These are phyloP conservation scores for Paraurostyla sp. DNA, from an alignment of 73 alveolate genomes.

Conservation along the genomic window DNA sequence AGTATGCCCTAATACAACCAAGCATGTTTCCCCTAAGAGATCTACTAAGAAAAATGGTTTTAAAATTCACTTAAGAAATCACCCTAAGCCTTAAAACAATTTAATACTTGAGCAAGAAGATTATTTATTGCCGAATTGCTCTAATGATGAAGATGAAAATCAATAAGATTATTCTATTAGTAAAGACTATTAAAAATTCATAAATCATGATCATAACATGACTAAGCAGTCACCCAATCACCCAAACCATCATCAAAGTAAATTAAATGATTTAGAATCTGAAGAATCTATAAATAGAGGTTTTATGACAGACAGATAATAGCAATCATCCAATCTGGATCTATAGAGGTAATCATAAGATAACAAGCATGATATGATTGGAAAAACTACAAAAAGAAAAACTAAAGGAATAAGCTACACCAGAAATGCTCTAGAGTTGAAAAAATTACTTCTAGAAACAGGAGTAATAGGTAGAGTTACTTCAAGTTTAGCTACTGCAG, in stretches of 20 bases:
- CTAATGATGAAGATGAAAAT: background rate
- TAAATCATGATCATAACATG: conserved; percentile 4
- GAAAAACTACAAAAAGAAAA: background rate
- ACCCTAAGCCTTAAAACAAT: background rate
- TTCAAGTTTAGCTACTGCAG: conserved; percentile 34
- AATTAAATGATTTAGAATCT: background rate
- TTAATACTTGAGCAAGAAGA: conserved; percentile 11
- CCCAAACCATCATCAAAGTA: background rate
- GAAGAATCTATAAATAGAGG: conserved; percentile 10
- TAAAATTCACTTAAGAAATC: background rate
- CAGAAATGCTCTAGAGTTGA: conserved; percentile 19
- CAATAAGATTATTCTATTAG: conserved; percentile 8
- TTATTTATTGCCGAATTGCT: background rate
- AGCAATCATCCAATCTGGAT: background rate
- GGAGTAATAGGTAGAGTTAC: conserved; percentile 28
- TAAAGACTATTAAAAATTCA: background rate
- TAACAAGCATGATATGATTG: background rate
- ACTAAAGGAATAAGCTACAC: conserved; percentile 48
- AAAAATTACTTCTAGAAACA: conserved; percentile 12
- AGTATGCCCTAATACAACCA: background rate
- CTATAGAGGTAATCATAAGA: background rate
- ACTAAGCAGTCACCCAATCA: background rate
- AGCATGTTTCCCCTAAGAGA: background rate
- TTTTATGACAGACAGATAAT: conserved; percentile 16
- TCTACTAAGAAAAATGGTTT: background rate